phyloP scores from a whole-genome alignment of 2,329 filamentous ascomycete species.

The Albifimbria verrucaria region DNA sequence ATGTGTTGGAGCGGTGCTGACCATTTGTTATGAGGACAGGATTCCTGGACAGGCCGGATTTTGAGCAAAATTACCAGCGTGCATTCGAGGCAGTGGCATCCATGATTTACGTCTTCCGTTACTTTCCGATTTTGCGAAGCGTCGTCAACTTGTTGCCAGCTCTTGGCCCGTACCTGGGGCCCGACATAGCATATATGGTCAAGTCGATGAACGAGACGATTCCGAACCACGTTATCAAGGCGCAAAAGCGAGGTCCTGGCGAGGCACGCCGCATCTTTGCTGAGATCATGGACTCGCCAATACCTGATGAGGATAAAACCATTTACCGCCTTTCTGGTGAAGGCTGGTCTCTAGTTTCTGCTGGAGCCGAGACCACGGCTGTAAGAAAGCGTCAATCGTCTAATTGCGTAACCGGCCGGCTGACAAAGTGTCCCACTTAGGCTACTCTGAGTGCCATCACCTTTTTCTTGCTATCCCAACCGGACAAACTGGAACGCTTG shows the following conservation, averaged over 20 bases:
- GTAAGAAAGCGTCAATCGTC: conserved; percentile 14
- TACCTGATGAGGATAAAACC: conserved; percentile 33
- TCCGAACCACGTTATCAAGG: conserved; percentile 1
- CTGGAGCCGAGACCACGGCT: conserved; percentile 35
- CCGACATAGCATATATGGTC: conserved; percentile 13
- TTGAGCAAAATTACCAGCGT: conserved; percentile 1
- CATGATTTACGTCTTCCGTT: conserved; percentile 1
- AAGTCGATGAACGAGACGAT: conserved; percentile 11
- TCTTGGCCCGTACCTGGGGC: conserved; percentile 2
- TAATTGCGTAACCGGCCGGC: background rate
- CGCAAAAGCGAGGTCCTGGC: background rate
- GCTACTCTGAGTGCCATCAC: conserved; percentile 30
- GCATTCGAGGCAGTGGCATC: background rate
- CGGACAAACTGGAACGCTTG: conserved; percentile 23
- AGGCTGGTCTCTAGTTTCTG: conserved; percentile 30
- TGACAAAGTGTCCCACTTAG: conserved; percentile 1
- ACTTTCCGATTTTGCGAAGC: conserved; percentile 1
- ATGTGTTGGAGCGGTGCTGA: background rate
- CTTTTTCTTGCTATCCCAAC: conserved; percentile 30
- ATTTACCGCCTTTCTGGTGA: conserved; percentile 32
- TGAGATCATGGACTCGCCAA: conserved; percentile 19
- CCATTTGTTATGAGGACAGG: background rate
- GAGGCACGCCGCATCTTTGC: conserved; percentile 2
- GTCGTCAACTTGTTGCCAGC: background rate
- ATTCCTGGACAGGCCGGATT: conserved; percentile 1